A percentile compares a stretch with the other conserved stretches of the same genome.
Evolutionary conservation across 208 protist species (phyloP).

Genomic region (Crithidia fasciculata): DNA sequence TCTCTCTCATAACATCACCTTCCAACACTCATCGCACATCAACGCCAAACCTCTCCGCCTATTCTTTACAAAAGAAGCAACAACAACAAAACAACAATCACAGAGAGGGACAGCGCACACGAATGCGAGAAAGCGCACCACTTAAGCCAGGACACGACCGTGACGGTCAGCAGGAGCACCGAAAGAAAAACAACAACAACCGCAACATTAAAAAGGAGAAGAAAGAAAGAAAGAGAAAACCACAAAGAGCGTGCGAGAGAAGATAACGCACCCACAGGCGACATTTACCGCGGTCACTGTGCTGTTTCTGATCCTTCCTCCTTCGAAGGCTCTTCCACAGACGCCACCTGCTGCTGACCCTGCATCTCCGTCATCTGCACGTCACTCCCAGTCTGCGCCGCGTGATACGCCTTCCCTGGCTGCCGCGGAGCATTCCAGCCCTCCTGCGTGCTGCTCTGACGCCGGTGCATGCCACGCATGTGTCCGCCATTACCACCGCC

Average conservation of each 20-base stretch:
- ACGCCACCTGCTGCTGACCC: not conserved
- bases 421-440: not conserved
- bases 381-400: not conserved
- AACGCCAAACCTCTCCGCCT: too few relatives aligned
- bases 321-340: too few relatives aligned
- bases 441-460: slow-evolving; percentile 5
- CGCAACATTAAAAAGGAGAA: not conserved
- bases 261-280: too few relatives aligned
- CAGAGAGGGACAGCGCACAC: too few relatives aligned
- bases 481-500: not conserved
- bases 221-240: not conserved
- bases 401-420: not conserved
- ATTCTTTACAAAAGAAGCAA: too few relatives aligned
- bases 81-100: not conserved
- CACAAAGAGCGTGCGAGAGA: too few relatives aligned
- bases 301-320: too few relatives aligned
- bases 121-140: too few relatives aligned
- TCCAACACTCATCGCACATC: too few relatives aligned
- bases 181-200: not conserved
- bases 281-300: too few relatives aligned
- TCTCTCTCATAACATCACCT: too few relatives aligned
- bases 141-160: not conserved
- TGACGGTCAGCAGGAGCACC: not conserved
- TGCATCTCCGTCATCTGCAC: not conserved
- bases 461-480: not conserved